A percentile compares a stretch with the other conserved stretches of the same genome.
phyloP scores from a whole-genome alignment of 495 filamentous ascomycete species.

The Penicillium paxilli region DNA sequence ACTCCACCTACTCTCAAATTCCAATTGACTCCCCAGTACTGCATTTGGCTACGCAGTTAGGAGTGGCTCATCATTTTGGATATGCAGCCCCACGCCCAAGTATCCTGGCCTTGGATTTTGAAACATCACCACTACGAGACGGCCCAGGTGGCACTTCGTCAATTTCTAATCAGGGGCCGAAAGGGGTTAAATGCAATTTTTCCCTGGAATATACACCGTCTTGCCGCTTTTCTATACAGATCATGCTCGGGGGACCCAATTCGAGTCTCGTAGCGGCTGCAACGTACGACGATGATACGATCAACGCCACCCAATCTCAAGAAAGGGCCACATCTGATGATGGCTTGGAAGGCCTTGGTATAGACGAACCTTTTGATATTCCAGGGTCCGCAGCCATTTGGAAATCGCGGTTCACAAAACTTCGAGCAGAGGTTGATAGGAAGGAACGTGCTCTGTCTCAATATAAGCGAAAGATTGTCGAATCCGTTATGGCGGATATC shows the following conservation, averaged over 20 bases:
- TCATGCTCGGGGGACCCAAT: slow-evolving; percentile 28
- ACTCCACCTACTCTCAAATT: slow-evolving; percentile 27
- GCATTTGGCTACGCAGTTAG: slow-evolving; percentile 37
- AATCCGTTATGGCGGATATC: slow-evolving; percentile 57
- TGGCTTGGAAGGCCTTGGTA: slow-evolving; percentile 28
- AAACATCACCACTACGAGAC: neutral
- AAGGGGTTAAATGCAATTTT: slow-evolving; percentile 23
- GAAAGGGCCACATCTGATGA: slow-evolving; percentile 16
- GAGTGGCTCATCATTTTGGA: slow-evolving; percentile 40
- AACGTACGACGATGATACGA: slow-evolving; percentile 6
- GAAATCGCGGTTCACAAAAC: slow-evolving; percentile 46
- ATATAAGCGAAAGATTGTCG: slow-evolving; percentile 55
- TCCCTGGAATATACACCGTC: slow-evolving; percentile 33
- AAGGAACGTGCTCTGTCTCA: slow-evolving; percentile 49
- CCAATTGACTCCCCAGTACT: slow-evolving; percentile 21
- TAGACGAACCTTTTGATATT: slow-evolving; percentile 26
- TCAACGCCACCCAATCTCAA: slow-evolving; percentile 7
- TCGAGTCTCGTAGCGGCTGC: slow-evolving; percentile 11
- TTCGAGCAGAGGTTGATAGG: slow-evolving; percentile 51
- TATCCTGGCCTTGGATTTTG: slow-evolving; percentile 24
- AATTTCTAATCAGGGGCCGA: neutral
- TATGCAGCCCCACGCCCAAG: slow-evolving; percentile 23
- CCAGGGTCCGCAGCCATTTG: slow-evolving; percentile 35
- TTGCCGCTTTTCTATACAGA: slow-evolving; percentile 29
- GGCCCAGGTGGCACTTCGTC: neutral